These are phyloP conservation scores for Colletotrichum melonis DNA, from an alignment of 2,329 filamentous ascomycete species.

Conservation along the genomic window DNA sequence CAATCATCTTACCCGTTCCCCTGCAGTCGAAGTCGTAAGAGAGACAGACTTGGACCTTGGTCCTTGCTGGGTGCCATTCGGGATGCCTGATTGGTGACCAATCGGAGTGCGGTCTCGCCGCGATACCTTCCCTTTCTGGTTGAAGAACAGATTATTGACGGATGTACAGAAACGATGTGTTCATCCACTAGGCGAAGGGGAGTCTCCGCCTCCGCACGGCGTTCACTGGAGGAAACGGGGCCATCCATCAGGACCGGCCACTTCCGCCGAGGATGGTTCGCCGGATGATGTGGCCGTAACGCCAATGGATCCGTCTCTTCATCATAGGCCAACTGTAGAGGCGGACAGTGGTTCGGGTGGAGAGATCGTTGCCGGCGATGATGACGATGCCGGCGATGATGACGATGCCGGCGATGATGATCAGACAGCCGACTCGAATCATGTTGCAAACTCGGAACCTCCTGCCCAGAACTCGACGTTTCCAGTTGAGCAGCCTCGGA, in stretches of 20 bases:
- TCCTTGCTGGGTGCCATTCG: neutral
- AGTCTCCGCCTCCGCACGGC: conserved; percentile 15
- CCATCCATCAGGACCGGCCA: neutral
- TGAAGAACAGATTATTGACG: neutral
- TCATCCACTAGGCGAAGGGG: conserved; percentile 18
- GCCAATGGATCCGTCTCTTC: neutral
- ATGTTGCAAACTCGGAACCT: neutral
- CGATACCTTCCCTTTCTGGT: neutral
- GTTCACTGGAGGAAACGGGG: conserved; percentile 5
- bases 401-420: neutral
- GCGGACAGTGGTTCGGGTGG: neutral
- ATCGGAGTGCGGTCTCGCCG: neutral
- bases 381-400: neutral
- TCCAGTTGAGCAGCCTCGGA: neutral
- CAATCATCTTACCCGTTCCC: neutral
- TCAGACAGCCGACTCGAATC: neutral
- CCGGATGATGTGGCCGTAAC: neutral
- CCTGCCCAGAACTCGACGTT: neutral
- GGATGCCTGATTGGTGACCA: neutral
- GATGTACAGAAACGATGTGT: conserved; percentile 34
- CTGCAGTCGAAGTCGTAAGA: neutral
- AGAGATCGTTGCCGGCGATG: neutral
- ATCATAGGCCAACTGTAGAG: neutral
- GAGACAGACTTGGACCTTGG: neutral
- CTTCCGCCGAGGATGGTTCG: neutral